phyloP scores from a whole-genome alignment of 2,329 filamentous ascomycete species.

The Penicillium glabrum region DNA sequence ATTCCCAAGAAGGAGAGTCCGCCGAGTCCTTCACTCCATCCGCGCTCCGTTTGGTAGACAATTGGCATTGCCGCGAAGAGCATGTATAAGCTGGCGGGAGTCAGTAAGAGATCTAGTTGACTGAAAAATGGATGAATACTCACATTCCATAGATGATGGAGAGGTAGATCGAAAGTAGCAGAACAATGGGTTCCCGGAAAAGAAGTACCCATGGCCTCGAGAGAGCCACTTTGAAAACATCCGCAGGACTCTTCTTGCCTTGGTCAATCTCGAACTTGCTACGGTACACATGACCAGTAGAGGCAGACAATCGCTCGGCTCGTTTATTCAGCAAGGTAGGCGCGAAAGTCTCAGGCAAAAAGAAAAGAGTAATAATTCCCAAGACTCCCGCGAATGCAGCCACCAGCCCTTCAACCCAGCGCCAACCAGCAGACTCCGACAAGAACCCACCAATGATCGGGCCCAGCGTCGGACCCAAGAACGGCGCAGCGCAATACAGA shows the following conservation, averaged over 20 bases:
- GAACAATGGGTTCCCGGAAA: conserved; percentile 68
- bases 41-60: conserved; percentile 61
- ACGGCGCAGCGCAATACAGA: conserved; percentile 64
- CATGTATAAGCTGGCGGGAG: conserved; percentile 45
- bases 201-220: conserved; percentile 67
- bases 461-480: conserved; percentile 61
- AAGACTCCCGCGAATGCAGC: conserved; percentile 60
- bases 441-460: conserved; percentile 66
- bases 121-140: background rate
- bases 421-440: conserved; percentile 60
- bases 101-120: background rate
- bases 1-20: conserved; percentile 69
- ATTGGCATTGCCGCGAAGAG: conserved; percentile 64
- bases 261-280: conserved; percentile 18
- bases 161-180: conserved; percentile 65
- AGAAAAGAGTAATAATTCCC: conserved; percentile 48
- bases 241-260: conserved; percentile 44
- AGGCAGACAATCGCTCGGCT: conserved; percentile 51
- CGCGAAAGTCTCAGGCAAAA: conserved; percentile 59
- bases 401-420: conserved; percentile 63
- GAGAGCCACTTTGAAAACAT: conserved; percentile 52
- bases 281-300: conserved; percentile 44
- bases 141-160: conserved; percentile 42
- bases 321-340: conserved; percentile 56
- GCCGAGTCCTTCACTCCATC: conserved; percentile 60